Evolutionary conservation across 2,329 filamentous ascomycete species (phyloP), one percentile per base, ranked within the genome.

Genomic region (Gnomoniopsis smithogilvyi): DNA sequence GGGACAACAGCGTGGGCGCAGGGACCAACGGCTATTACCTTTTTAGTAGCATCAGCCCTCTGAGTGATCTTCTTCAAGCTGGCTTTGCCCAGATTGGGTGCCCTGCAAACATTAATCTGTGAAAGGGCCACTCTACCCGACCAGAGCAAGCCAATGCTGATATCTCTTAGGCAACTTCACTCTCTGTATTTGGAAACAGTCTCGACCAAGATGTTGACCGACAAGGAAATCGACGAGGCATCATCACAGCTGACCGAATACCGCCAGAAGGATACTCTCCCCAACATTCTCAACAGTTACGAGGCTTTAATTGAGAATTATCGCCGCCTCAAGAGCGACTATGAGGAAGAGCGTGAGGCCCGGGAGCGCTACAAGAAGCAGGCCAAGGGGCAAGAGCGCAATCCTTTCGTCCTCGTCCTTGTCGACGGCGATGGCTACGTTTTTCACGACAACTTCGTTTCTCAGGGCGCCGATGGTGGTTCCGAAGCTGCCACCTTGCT

Each of bases 381-480:
- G 57, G 78, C 78, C 6, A 73, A 75, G 54, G 75, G 73, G 14
- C 73, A 78, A 63, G 78, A 82, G 24, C 77, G 80, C 21, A 82
- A 82, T 61, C 79, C 83, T 0, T 88, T 87, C 64, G 82, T 83
- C 1, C 73, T 88, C 2, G 79, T 88, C 7, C 72, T 88, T 0
- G 72, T 88, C 14, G 85, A 88, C 58, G 85, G 84, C 21, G 84
- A 88, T 68, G 82, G 81, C 51, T 87, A 86, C 58, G 61, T 75
- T n/a, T 82, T 85, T 66, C 75, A 79, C 36, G 80, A 84, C 45
- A 69, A 74, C 33, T 72, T 83, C 10, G 67, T 84, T 52, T 70
- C 70, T 47, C 73, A 73, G 6, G 77, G 78, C 1, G 74, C 76
- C 46, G 76, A 83, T 2, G 85, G 85, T 15, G 85, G 85, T 3